A percentile compares a stretch with the other conserved stretches of the same genome.
These are phyloP conservation scores for Gossypium thurberi DNA, from an alignment of 345 rosid genomes.

Conservation along the genomic window DNA sequence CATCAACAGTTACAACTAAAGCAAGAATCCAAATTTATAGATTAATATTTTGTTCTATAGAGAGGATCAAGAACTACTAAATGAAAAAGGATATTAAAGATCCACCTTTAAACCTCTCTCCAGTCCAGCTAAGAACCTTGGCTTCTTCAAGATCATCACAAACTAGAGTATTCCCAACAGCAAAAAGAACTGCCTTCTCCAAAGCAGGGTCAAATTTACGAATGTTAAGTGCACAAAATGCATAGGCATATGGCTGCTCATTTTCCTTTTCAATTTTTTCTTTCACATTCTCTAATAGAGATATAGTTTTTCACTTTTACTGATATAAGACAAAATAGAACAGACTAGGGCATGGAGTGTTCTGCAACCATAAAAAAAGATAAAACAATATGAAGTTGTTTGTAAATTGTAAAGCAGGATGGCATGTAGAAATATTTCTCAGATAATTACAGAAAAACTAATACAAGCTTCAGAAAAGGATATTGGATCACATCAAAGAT, in stretches of 20 bases:
- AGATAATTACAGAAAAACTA: not conserved
- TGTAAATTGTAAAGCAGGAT: not conserved
- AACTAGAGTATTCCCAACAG: conserved; percentile 94
- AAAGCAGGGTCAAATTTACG: conserved; percentile 72
- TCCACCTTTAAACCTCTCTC: conserved; percentile 87
- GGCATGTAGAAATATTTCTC: not conserved
- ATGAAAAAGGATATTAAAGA: conserved; percentile 8
- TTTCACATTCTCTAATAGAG: not conserved
- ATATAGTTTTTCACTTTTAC: not conserved
- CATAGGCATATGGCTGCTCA: not conserved
- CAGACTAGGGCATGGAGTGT: not conserved
- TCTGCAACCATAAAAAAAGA: not conserved
- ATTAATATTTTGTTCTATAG: conserved; percentile 13
- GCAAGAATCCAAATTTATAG: conserved; percentile 19
- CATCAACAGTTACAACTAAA: conserved; percentile 94
- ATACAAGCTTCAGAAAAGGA: conserved; percentile 40
- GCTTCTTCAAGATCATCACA: conserved; percentile 98
- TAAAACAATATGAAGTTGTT: not conserved
- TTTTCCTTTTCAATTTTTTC: not conserved
- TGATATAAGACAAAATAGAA: not conserved
- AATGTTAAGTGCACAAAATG: conserved; percentile 52
- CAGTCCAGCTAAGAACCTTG: conserved; percentile 85
- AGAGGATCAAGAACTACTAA: conserved; percentile 13
- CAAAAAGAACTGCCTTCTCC: conserved; percentile 89
- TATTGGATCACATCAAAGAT: conserved; percentile 91